Conservation (phyloP, 768 basidiomycete species). For the Trametes gibbosa region DNA sequence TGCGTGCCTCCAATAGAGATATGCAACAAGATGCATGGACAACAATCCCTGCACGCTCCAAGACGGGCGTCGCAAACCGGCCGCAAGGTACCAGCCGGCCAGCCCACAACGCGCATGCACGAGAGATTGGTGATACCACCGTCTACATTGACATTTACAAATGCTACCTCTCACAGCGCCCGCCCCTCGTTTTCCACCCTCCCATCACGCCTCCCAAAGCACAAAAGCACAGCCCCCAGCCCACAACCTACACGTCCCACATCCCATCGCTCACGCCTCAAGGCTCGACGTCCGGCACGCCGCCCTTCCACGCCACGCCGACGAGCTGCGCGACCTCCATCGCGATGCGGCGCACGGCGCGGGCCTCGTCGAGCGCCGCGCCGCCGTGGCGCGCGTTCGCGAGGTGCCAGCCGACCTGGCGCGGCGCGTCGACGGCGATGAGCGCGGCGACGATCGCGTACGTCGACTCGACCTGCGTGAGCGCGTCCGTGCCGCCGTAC, state of each 20-base stretch:
- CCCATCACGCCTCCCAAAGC: too few species aligned
- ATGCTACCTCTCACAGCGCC: too few species aligned
- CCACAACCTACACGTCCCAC: background rate
- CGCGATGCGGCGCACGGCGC: constrained; percentile 53
- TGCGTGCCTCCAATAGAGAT: too few species aligned
- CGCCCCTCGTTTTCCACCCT: too few species aligned
- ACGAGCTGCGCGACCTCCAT: constrained; percentile 47
- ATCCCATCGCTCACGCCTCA: background rate
- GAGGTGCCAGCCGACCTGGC: constrained; percentile 67
- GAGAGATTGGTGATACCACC: too few species aligned
- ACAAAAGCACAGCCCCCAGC: too few species aligned
- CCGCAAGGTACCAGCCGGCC: too few species aligned
- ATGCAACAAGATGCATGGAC: too few species aligned
- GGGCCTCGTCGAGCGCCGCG: constrained; percentile 49
- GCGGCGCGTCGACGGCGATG: constrained; percentile 59
- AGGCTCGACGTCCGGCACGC: constrained; percentile 43
- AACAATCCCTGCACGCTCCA: too few species aligned
- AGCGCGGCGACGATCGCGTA: constrained; percentile 60
- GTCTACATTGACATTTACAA: too few species aligned
- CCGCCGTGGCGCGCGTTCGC: constrained; percentile 53
- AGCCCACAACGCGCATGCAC: too few species aligned
- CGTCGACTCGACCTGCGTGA: constrained; percentile 54
- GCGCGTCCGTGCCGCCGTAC: constrained; percentile 47
- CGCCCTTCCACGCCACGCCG: constrained; percentile 52
- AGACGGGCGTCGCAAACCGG: too few species aligned